Evolutionary conservation across 352 stramenopile species (phyloP).

Genomic region (Elongisporangium anandrum): DNA sequence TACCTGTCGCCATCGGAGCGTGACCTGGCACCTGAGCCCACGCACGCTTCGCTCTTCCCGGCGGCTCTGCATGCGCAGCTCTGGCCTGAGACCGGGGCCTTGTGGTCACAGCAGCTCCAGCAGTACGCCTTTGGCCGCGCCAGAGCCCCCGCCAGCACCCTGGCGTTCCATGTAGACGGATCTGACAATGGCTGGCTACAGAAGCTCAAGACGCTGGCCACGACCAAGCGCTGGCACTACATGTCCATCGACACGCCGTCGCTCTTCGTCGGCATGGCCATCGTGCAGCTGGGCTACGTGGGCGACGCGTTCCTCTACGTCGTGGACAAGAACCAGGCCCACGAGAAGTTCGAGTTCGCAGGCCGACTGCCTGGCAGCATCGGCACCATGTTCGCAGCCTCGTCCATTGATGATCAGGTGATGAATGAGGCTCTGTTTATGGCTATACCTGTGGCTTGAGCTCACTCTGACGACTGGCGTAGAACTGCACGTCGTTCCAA

Average conservation of each 20-base stretch:
- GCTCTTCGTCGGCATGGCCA: constrained; percentile 33
- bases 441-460: neutral
- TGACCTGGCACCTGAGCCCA: constrained; percentile 14
- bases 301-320: constrained; percentile 40
- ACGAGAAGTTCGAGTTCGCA: constrained; percentile 39
- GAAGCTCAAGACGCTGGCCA: constrained; percentile 9
- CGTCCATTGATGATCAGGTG: constrained; percentile 30
- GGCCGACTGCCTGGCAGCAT: constrained; percentile 18
- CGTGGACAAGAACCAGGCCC: constrained; percentile 26
- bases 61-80: constrained; percentile 1
- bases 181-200: constrained; percentile 3
- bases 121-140: constrained; percentile 30
- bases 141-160: constrained; percentile 14
- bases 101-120: neutral
- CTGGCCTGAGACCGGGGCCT: neutral
- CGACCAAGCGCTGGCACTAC: constrained; percentile 46
- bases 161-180: constrained; percentile 27
- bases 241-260: constrained; percentile 25
- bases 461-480: neutral
- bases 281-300: constrained; percentile 38
- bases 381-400: constrained; percentile 26
- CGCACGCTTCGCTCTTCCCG: constrained; percentile 23
- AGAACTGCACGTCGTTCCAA: constrained; percentile 24
- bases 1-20: constrained; percentile 20
- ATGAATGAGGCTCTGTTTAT: neutral